Evolutionary conservation across 306 rosid species (phyloP), one percentile per base, ranked within the genome.

Genomic region (Lupinus albus): DNA sequence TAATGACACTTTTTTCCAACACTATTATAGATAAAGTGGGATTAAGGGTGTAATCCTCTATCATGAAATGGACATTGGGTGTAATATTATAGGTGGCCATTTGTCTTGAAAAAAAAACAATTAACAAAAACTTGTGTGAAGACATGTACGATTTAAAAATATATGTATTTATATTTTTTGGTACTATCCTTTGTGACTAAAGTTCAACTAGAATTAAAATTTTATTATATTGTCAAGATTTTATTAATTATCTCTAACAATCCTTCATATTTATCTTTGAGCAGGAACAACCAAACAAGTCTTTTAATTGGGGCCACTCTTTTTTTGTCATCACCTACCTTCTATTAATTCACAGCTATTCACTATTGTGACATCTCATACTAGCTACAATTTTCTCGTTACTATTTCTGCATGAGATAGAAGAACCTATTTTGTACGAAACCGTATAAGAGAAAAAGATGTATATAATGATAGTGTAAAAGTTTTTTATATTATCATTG

Each of bases 281-380:
- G 14, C 21, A 66, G 14, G 69, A 80, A 61, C 76, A 78, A 67
- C 84, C 78, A 70, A 84, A 70, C 51, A 44, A 53, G 54, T 75
- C 72, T 68, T 65, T 70, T 8, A 39, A 39, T 67, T 64, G 71
- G 39, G 69, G 21, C 59, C 55, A 12, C 18, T 50, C 10, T 68
- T 67, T 68, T 67, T 51, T 57, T 9, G 39, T 67, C 86, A 70
- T 38, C 42, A 7, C 7, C 53, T n/a, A n/a, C n/a, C 47, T 16
- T 71, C 25, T 41, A 4, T 55, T 2, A 47, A 64, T 55, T 2
- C 55, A 64, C 79, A 65, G 17, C 67, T 62, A 17, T 55, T 33
- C 30, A 2, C 30, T 25, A 25, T 25, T 2, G 30, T 25, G 30
- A 25, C 30, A 3, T 25, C 30, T 25, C 30, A 16, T 75, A 35